Evolutionary conservation across 768 basidiomycete species (phyloP).

Genomic region (Suillus brevipes): DNA sequence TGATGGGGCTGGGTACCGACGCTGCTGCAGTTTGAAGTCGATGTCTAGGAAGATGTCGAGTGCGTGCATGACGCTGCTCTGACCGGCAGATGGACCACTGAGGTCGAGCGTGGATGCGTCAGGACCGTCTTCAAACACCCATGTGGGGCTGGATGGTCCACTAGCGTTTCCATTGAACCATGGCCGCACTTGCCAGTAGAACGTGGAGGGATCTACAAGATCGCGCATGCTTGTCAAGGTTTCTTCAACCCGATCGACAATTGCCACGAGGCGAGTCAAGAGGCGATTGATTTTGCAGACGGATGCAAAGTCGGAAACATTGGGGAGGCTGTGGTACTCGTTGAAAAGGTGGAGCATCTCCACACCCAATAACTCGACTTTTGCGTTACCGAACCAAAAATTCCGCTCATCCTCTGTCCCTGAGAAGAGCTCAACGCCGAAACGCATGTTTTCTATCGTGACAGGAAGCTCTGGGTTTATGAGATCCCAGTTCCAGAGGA

Average conservation of each 20-base stretch:
- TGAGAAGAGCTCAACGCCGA: constrained; percentile 72
- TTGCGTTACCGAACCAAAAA: constrained; percentile 85
- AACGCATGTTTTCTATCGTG: constrained; percentile 72
- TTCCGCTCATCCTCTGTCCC: constrained; percentile 78
- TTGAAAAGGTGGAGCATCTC: constrained; percentile 86
- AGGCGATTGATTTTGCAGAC: constrained; percentile 71
- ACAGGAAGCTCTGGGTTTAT: constrained; percentile 57
- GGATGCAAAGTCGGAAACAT: constrained; percentile 59
- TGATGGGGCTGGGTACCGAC: constrained; percentile 68
- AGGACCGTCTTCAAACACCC: constrained; percentile 80
- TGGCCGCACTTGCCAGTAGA: constrained; percentile 88
- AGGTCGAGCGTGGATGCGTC: constrained; percentile 59
- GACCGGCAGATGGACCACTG: constrained; percentile 91
- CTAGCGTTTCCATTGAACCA: constrained; percentile 88
- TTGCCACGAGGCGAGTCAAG: constrained; percentile 61
- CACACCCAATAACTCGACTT: constrained; percentile 83
- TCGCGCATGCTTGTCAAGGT: constrained; percentile 69
- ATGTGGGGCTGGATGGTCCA: constrained; percentile 49
- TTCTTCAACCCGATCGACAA: constrained; percentile 74
- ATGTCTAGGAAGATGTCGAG: constrained; percentile 86
- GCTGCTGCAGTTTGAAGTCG: constrained; percentile 78
- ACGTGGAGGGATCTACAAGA: constrained; percentile 78
- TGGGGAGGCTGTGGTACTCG: constrained; percentile 77
- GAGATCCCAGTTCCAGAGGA: constrained; percentile 88
- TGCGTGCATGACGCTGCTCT: constrained; percentile 88